Evolutionary conservation across 441 rosid genomes (phyloP).

Genomic region (Aleurites moluccanus): DNA sequence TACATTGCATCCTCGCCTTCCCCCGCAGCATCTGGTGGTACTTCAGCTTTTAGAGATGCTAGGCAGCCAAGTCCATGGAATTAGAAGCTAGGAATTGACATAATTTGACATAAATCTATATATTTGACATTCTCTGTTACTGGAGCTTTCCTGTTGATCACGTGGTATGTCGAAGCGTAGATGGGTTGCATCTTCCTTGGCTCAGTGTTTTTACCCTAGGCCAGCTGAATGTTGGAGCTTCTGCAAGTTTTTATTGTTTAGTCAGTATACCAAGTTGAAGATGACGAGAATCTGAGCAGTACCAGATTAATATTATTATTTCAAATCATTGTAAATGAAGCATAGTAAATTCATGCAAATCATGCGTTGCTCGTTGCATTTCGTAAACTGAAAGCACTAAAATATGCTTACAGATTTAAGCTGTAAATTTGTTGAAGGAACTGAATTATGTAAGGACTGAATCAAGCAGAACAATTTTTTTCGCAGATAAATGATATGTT

Average conservation of each 20-base stretch:
- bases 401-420: neutral
- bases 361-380: neutral
- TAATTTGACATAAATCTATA: neutral
- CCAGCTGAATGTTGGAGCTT: neutral
- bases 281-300: neutral
- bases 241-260: neutral
- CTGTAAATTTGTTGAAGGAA: constrained; percentile 5
- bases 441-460: neutral
- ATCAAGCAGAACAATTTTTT: neutral
- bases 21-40: constrained; percentile 89
- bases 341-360: neutral
- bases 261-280: neutral
- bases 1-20: constrained; percentile 79
- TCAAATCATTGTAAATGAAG: neutral
- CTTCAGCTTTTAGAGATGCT: constrained; percentile 72
- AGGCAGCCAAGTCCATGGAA: constrained; percentile 89
- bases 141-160: neutral
- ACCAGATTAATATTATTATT: neutral
- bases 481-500: neutral
- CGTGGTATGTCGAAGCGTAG: neutral
- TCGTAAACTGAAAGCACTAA: neutral
- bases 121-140: neutral
- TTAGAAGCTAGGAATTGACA: constrained; percentile 28
- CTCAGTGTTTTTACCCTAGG: neutral
- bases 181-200: neutral